Evolutionary conservation across 805 yeast genomes (phyloP), one percentile per base, ranked within the genome.

Genomic region (Metschnikowia cubensis): DNA sequence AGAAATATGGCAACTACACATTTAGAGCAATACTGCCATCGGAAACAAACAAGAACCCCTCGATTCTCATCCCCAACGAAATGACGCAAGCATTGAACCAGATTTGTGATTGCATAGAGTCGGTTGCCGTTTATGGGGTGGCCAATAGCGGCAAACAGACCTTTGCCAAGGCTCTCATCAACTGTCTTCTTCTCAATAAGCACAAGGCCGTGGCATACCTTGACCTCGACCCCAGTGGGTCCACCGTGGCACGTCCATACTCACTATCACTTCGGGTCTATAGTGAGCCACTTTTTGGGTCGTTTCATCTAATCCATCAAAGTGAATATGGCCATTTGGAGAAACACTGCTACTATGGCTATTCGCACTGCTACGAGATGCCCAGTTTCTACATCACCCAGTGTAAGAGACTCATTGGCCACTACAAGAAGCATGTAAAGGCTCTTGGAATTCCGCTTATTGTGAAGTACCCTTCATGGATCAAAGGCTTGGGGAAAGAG

Each of bases 211-310:
- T 84, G 2, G 73, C 77, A 18, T 77, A 83, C 35, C 56, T 91
- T 37, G 97, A 91, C 58, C 62, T 89, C 1, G 98, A 91, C 62
- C 96, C 97, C 0, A 96, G 96, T 0, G 96, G 90, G 62, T 82
- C 96, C 0, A 95, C 87, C 59, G 82, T 76, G 54, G 82, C 90
- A 0, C 71, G 72, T 7, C 94, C 96, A 0, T 90, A 85, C 32
- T 79, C 85, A 39, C 66, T 90, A 2, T 81, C 95, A 0, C 64
- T 87, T 11, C 72, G 79, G 1, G 64, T 67, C 2, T 57, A 57
- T 17, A 13, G 48, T 1, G 59, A 66, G 4, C 67, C 68, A 11
- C 51, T 68, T 10, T 56, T 65, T 31, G 71, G 73, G 0, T 53
- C 61, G 4, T 67, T 69, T 35, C 48, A 61, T 35, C 63, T 73